These are phyloP conservation scores for Rosa chinensis DNA, from an alignment of 306 rosid genomes.

Conservation along the genomic window DNA sequence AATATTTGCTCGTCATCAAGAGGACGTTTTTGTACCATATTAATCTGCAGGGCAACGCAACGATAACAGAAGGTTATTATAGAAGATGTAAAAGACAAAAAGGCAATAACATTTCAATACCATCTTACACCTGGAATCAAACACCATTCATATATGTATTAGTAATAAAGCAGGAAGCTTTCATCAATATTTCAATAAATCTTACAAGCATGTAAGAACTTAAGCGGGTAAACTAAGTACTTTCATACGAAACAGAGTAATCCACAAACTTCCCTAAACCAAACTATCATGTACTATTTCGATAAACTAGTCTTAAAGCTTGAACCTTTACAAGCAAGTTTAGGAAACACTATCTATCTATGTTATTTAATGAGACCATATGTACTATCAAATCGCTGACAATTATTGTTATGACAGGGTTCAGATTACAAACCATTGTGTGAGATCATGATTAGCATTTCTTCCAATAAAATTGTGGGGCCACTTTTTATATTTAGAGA, in stretches of 20 bases:
- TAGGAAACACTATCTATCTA: not conserved
- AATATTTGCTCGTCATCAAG: slow-evolving; percentile 64
- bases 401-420: not conserved
- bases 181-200: not conserved
- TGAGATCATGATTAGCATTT: not conserved
- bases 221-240: not conserved
- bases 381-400: not conserved
- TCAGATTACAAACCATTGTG: not conserved
- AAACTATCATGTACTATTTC: not conserved
- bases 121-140: not conserved
- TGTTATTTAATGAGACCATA: not conserved
- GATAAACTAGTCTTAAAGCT: not conserved
- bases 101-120: not conserved
- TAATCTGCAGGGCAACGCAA: slow-evolving; percentile 42
- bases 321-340: not conserved
- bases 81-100: not conserved
- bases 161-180: not conserved
- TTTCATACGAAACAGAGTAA: not conserved
- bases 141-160: not conserved
- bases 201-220: not conserved
- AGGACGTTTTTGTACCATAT: slow-evolving; percentile 87
- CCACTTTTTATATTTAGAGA: not conserved
- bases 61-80: not conserved
- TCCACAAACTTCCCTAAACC: not conserved
- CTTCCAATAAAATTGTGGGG: not conserved